Evolutionary conservation across 257 asterid species (phyloP).

Genomic region (Ocimum tenuiflorum): DNA sequence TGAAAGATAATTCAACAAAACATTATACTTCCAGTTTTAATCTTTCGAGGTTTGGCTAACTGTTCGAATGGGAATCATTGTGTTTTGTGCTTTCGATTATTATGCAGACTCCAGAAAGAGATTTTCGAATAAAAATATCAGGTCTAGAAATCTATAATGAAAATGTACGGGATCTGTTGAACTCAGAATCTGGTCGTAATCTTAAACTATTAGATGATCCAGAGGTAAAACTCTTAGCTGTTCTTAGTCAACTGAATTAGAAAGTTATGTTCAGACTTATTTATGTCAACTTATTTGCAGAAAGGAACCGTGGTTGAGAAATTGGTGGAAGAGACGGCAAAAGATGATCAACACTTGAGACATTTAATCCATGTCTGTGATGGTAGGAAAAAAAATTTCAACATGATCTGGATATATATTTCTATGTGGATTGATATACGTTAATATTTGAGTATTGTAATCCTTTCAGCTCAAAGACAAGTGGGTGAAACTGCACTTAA

Average conservation of each 20-base stretch:
- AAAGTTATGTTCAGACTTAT: conserved; percentile 6
- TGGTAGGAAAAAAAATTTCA: conserved; percentile 32
- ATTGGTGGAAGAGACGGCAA: conserved; percentile 81
- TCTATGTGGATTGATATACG: conserved; percentile 1
- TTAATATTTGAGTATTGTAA: conserved; percentile 4
- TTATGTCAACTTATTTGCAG: conserved; percentile 35
- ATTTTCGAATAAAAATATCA: conserved; percentile 71
- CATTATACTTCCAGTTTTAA: not conserved
- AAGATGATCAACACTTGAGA: conserved; percentile 67
- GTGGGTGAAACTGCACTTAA: conserved; percentile 91
- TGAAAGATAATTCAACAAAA: not conserved
- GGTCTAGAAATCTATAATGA: conserved; percentile 89
- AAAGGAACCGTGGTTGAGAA: conserved; percentile 91
- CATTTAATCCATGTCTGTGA: conserved; percentile 70
- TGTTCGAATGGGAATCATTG: not conserved
- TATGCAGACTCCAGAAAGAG: conserved; percentile 82
- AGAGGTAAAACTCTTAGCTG: conserved; percentile 46
- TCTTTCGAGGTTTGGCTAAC: not conserved
- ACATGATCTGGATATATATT: conserved; percentile 1
- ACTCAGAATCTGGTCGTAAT: conserved; percentile 78
- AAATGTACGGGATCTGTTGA: conserved; percentile 82
- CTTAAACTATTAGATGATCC: conserved; percentile 93
- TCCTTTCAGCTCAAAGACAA: conserved; percentile 78
- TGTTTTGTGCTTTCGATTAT: not conserved
- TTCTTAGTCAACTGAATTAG: not conserved